These are phyloP conservation scores for Hyaloraphidium curvatum DNA, from an alignment of 192 early-diverging fungal species.

Conservation along the genomic window DNA sequence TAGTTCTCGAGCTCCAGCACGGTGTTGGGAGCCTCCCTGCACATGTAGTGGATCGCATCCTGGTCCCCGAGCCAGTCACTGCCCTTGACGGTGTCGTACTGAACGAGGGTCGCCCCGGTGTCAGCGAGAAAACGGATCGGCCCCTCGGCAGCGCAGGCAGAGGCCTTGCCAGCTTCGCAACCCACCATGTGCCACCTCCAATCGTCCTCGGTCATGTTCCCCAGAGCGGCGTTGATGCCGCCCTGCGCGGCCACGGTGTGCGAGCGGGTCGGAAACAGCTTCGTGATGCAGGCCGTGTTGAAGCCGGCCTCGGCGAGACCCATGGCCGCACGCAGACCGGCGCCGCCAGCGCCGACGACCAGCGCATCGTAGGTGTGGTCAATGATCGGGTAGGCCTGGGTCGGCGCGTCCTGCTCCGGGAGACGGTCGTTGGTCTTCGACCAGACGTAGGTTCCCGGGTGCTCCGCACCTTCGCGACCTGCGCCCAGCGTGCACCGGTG, in stretches of 20 bases:
- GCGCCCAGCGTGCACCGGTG: too few relatives aligned
- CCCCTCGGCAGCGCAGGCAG: too few relatives aligned
- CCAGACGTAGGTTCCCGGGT: too few relatives aligned
- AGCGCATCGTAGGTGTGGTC: constrained; percentile 99
- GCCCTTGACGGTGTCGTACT: not conserved
- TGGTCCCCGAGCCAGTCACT: constrained; percentile 94
- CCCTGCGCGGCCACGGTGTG: constrained; percentile 98
- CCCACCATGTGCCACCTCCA: constrained; percentile 99
- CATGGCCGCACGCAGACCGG: constrained; percentile 93
- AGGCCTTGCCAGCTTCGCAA: constrained; percentile 98
- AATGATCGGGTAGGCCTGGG: constrained; percentile 75
- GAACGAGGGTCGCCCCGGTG: too few relatives aligned
- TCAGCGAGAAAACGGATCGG: too few relatives aligned
- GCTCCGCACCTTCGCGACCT: too few relatives aligned
- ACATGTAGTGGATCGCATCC: constrained; percentile 99
- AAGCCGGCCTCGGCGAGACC: constrained; percentile 86
- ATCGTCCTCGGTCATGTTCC: constrained; percentile 99
- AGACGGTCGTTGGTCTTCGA: too few relatives aligned
- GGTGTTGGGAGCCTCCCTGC: constrained; percentile 84
- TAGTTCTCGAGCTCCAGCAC: constrained; percentile 97
- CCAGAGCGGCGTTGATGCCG: constrained; percentile 97
- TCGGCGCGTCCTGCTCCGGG: not conserved
- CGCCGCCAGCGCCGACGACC: constrained; percentile 93
- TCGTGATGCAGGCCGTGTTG: constrained; percentile 95
- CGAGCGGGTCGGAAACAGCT: constrained; percentile 94